phyloP scores from a whole-genome alignment of 176 grass and related monocot genomes.

The Lolium multiflorum region DNA sequence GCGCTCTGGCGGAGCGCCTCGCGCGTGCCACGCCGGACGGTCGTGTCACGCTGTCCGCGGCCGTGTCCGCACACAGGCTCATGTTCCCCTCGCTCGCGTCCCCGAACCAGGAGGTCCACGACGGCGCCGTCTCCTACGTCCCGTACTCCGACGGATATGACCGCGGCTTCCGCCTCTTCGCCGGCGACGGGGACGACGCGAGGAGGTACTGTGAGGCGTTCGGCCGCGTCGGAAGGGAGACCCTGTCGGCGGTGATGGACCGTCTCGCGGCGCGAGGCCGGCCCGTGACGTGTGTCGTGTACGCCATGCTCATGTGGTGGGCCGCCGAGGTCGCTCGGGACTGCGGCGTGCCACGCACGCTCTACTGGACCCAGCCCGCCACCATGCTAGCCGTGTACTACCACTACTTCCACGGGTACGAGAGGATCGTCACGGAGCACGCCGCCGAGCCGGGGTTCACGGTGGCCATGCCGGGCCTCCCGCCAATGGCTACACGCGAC shows the following conservation, averaged over 20 bases:
- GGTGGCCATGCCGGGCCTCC: slow-evolving; percentile 52
- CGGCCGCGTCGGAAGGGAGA: slow-evolving; percentile 18
- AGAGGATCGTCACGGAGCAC: slow-evolving; percentile 40
- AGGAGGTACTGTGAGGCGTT: neutral
- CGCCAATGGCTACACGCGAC: slow-evolving; percentile 47
- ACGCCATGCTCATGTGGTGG: slow-evolving; percentile 51
- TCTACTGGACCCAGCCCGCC: slow-evolving; percentile 60
- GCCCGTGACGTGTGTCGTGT: slow-evolving; percentile 58
- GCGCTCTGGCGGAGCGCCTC: slow-evolving; percentile 45
- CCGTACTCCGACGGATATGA: slow-evolving; percentile 62
- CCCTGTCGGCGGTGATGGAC: neutral
- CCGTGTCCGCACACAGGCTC: slow-evolving; percentile 51
- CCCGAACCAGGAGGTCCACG: slow-evolving; percentile 46
- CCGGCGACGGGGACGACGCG: neutral
- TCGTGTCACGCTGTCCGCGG: slow-evolving; percentile 52
- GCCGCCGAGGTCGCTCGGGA: slow-evolving; percentile 43
- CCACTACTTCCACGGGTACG: slow-evolving; percentile 62
- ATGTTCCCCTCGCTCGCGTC: slow-evolving; percentile 50
- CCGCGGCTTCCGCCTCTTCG: slow-evolving; percentile 34
- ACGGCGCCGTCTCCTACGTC: slow-evolving; percentile 51
- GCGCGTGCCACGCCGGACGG: slow-evolving; percentile 23
- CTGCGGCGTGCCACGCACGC: slow-evolving; percentile 35
- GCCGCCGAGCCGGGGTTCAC: slow-evolving; percentile 41
- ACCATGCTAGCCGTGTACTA: slow-evolving; percentile 60
- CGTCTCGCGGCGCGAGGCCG: slow-evolving; percentile 38